A percentile compares a stretch with the other conserved stretches of the same genome.
These are phyloP conservation scores for Macrolepiota albuminosa DNA, from an alignment of 768 basidiomycete genomes.

Conservation along the genomic window DNA sequence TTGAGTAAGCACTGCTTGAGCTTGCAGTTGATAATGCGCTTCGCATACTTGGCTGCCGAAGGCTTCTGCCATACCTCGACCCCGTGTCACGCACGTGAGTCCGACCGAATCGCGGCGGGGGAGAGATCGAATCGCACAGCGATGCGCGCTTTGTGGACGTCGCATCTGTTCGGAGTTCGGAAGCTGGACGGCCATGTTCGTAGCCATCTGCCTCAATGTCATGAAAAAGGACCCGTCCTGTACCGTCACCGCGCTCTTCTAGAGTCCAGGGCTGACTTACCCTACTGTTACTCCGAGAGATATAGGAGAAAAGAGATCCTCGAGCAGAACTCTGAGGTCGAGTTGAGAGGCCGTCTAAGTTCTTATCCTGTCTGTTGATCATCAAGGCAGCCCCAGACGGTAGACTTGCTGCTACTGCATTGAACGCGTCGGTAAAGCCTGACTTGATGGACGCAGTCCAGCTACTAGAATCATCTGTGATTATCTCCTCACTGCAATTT, in stretches of 20 bases:
- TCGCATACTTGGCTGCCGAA: conserved; percentile 5
- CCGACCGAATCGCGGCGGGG: conserved; percentile 13
- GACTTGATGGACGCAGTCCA: conserved; percentile 41
- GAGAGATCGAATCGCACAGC: conserved; percentile 13
- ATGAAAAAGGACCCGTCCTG: conserved; percentile 33
- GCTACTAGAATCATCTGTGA: conserved; percentile 18
- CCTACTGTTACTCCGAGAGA: conserved; percentile 14
- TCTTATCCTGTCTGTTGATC: conserved; percentile 5
- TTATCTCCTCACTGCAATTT: not conserved
- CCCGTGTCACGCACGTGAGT: conserved; percentile 1
- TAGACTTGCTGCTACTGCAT: conserved; percentile 42
- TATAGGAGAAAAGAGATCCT: conserved; percentile 5
- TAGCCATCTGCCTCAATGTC: conserved; percentile 15
- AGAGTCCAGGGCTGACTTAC: conserved; percentile 31
- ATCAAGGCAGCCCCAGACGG: conserved; percentile 13
- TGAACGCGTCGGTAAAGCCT: conserved; percentile 44
- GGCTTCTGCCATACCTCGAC: conserved; percentile 1
- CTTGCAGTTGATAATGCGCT: conserved; percentile 18
- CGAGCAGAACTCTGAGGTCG: conserved; percentile 19
- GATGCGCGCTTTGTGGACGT: conserved; percentile 7
- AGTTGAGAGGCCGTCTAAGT: conserved; percentile 21
- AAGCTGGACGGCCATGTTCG: not conserved
- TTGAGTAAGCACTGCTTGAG: conserved; percentile 22
- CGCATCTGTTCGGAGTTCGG: not conserved
- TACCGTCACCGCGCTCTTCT: conserved; percentile 34